Conservation (phyloP, 2,329 filamentous ascomycete genomes). For the Neonectria coccinea region DNA sequence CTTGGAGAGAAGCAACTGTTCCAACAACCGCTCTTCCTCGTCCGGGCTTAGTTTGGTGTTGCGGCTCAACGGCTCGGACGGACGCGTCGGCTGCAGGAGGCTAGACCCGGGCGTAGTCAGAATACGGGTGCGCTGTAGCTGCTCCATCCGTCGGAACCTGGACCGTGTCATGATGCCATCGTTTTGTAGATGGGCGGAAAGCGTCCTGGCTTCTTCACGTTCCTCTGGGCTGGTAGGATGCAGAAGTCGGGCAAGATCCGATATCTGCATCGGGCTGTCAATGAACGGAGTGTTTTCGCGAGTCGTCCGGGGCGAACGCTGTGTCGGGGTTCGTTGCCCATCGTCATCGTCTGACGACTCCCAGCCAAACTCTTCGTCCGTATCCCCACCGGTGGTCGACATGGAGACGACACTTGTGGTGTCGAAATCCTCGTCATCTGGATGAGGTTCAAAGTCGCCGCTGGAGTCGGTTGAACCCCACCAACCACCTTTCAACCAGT, state of each 20-base stretch:
- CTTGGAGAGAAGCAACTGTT: conserved; percentile 69
- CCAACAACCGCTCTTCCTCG: conserved; percentile 71
- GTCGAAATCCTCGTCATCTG: conserved; percentile 72
- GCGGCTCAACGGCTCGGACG: conserved; percentile 32
- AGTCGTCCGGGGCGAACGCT: conserved; percentile 61
- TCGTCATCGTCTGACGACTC: conserved; percentile 62
- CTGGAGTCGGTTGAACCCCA: conserved; percentile 87
- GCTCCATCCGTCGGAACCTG: conserved; percentile 75
- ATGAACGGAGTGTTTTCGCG: conserved; percentile 68
- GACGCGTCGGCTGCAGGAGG: conserved; percentile 31
- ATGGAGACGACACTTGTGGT: conserved; percentile 82
- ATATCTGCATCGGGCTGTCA: conserved; percentile 73
- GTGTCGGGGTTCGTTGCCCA: conserved; percentile 79
- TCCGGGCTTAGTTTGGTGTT: conserved; percentile 62
- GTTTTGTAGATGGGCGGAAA: conserved; percentile 82
- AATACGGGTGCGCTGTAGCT: conserved; percentile 77
- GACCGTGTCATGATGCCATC: conserved; percentile 84
- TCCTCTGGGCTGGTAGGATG: conserved; percentile 83
- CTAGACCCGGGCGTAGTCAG: conserved; percentile 50
- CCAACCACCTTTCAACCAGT: conserved; percentile 86
- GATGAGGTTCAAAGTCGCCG: conserved; percentile 76
- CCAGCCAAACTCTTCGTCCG: conserved; percentile 62
- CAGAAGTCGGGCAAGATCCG: conserved; percentile 82
- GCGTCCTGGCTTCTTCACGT: conserved; percentile 80
- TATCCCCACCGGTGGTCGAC: conserved; percentile 56